These are phyloP conservation scores for Pyrenochaeta sp. DNA, from an alignment of 2,329 filamentous ascomycete genomes.

Conservation along the genomic window DNA sequence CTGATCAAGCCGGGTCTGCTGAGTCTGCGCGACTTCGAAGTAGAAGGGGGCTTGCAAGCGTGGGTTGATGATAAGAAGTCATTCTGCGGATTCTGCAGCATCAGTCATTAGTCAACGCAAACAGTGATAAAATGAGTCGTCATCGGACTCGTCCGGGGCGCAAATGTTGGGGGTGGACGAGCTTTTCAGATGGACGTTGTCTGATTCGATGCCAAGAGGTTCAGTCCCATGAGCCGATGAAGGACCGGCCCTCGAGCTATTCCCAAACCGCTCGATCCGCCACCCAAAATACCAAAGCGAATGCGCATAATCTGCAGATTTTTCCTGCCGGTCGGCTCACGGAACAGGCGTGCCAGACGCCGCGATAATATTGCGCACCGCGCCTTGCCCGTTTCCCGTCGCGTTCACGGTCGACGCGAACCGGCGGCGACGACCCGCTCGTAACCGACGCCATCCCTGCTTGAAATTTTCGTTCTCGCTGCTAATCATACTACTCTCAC, in stretches of 20 bases:
- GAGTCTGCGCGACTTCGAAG: no score
- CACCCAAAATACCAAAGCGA: constrained; percentile 20
- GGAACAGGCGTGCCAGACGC: constrained; percentile 12
- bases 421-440: constrained; percentile 26
- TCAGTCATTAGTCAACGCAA: constrained; percentile 21
- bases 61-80: background rate
- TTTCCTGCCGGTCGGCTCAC: constrained; percentile 27
- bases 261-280: constrained; percentile 19
- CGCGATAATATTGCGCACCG: constrained; percentile 6
- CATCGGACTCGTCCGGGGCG: constrained; percentile 20
- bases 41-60: no score
- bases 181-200: constrained; percentile 8
- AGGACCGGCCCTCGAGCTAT: constrained; percentile 34
- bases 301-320: constrained; percentile 33
- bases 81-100: background rate
- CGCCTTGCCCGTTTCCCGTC: constrained; percentile 12
- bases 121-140: constrained; percentile 16
- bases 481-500: constrained; percentile 25
- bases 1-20: no score
- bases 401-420: constrained; percentile 14
- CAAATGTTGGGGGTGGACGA: constrained; percentile 10
- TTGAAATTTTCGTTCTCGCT: constrained; percentile 29
- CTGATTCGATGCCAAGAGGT: constrained; percentile 18
- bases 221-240: constrained; percentile 26
- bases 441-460: constrained; percentile 31